Evolutionary conservation across 2,329 filamentous ascomycete species (phyloP).

Genomic region (Sordariomycetes sp.): DNA sequence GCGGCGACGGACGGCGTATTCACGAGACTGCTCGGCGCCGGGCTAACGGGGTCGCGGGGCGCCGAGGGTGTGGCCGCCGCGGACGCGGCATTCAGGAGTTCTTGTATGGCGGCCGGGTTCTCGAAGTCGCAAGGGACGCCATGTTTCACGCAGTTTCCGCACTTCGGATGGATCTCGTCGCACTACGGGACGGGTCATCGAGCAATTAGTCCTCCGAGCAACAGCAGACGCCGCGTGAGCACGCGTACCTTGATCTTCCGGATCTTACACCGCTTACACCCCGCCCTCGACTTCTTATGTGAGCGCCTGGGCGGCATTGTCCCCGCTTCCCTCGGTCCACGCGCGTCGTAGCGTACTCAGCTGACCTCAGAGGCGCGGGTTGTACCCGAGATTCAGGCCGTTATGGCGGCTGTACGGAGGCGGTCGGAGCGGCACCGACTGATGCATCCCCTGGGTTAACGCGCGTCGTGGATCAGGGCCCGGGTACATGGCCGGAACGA

Average conservation of each 20-base stretch:
- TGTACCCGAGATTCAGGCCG: not conserved
- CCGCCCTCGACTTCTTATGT: constrained; percentile 57
- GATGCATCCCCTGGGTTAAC: not conserved
- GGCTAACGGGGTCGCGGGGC: constrained; percentile 9
- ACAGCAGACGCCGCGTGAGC: not conserved
- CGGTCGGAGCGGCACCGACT: not conserved
- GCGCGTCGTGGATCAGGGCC: not conserved
- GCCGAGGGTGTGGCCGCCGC: constrained; percentile 14
- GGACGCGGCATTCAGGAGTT: constrained; percentile 25
- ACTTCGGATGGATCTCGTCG: constrained; percentile 52
- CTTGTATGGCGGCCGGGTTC: constrained; percentile 30
- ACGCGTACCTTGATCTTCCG: constrained; percentile 53
- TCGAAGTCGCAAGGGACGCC: constrained; percentile 55
- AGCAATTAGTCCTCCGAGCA: not conserved
- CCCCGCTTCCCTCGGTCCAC: not conserved
- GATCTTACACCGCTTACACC: constrained; percentile 52
- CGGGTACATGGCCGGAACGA: not conserved
- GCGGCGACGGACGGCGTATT: constrained; percentile 12
- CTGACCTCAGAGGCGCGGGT: not conserved
- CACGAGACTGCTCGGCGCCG: constrained; percentile 6
- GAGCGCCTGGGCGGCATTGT: constrained; percentile 51
- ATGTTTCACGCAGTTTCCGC: constrained; percentile 54
- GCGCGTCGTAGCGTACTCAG: not conserved
- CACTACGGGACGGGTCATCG: constrained; percentile 27
- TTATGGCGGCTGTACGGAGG: not conserved